Conservation (phyloP, 2,329 filamentous ascomycete genomes). For the Cadophora gregata region DNA sequence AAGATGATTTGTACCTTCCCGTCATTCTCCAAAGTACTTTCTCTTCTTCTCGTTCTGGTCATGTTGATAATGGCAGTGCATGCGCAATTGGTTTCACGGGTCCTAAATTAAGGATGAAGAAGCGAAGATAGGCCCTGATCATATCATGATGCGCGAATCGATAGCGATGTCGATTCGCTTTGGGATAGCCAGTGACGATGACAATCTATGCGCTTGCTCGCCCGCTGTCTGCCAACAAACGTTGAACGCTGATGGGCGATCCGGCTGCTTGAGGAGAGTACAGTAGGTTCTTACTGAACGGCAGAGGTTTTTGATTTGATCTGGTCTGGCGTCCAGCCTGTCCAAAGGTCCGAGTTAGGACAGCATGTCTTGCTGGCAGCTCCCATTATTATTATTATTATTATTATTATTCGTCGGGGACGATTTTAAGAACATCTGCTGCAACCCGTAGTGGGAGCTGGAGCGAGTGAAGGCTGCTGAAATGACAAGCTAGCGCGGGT, state of each 20-base stretch:
- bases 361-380: not conserved
- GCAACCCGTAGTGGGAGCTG: not conserved
- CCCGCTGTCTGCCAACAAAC: slow-evolving; percentile 10
- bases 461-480: slow-evolving; percentile 13
- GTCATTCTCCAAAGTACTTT: slow-evolving; percentile 10
- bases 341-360: slow-evolving; percentile 4
- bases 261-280: slow-evolving; percentile 2
- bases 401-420: slow-evolving; percentile 13
- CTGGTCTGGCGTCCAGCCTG: not conserved
- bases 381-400: too few species aligned
- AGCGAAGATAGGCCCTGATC: slow-evolving; percentile 1
- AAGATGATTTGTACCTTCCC: slow-evolving; percentile 1
- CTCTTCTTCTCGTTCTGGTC: not conserved
- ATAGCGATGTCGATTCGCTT: slow-evolving; percentile 8
- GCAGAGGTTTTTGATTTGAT: slow-evolving; percentile 14
- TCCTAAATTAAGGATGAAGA: slow-evolving; percentile 9
- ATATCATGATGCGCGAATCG: slow-evolving; percentile 13
- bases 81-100: slow-evolving; percentile 1
- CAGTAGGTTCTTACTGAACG: slow-evolving; percentile 1
- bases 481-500: slow-evolving; percentile 5
- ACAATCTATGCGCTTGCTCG: slow-evolving; percentile 24
- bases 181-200: slow-evolving; percentile 23
- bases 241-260: not conserved
- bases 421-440: slow-evolving; percentile 13
- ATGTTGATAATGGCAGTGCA: slow-evolving; percentile 14